These are phyloP conservation scores for Cicer bijugum DNA, from an alignment of 306 rosid species.

Conservation along the genomic window DNA sequence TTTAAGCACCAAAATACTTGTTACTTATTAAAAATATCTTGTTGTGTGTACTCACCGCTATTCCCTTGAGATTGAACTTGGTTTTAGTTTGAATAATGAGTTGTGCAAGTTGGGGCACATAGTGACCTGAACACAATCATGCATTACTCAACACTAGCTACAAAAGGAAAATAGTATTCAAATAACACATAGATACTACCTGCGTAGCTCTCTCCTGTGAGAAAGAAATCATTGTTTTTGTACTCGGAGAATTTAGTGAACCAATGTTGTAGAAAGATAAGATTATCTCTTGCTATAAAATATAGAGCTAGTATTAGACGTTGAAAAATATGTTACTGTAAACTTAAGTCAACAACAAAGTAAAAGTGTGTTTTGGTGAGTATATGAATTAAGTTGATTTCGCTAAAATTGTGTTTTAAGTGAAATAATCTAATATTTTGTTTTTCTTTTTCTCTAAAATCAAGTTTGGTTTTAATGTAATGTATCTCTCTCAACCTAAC, in stretches of 20 bases:
- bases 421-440: too few species aligned
- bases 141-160: not conserved
- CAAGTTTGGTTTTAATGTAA: not conserved
- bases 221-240: conserved; percentile 59
- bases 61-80: conserved; percentile 65
- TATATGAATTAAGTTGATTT: not conserved
- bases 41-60: conserved; percentile 60
- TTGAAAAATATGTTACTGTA: not conserved
- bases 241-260: conserved; percentile 59
- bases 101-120: conserved; percentile 76
- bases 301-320: not conserved
- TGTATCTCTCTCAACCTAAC: not conserved
- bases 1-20: too few species aligned
- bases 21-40: not conserved
- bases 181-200: conserved; percentile 43
- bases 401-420: not conserved
- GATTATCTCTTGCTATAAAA: conserved; percentile 66
- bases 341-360: not conserved
- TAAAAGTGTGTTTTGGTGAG: not conserved
- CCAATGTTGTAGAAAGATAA: conserved; percentile 66
- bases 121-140: conserved; percentile 61
- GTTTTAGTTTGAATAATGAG: conserved; percentile 57
- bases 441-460: not conserved
- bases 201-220: conserved; percentile 81
- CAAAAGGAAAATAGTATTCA: not conserved